A percentile compares a stretch with the other conserved stretches of the same genome.
These are phyloP conservation scores for Fusarium guadeloupense DNA, from an alignment of 2,329 filamentous ascomycete species.

Conservation along the genomic window DNA sequence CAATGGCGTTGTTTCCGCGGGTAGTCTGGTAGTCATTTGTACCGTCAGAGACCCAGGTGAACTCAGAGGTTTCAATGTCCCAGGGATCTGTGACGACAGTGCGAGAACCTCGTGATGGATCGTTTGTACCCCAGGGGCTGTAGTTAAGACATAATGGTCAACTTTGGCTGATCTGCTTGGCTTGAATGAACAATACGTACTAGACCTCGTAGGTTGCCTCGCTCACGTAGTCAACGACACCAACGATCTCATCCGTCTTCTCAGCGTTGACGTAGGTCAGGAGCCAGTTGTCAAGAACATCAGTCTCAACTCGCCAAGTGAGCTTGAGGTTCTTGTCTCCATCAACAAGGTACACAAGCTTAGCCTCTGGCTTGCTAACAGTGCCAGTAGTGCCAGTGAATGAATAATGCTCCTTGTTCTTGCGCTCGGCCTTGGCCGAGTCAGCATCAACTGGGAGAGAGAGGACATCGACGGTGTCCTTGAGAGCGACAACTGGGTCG, in stretches of 20 bases:
- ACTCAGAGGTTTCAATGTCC: constrained; percentile 56
- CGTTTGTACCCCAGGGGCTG: constrained; percentile 62
- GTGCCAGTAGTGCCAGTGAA: constrained; percentile 61
- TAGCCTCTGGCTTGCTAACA: constrained; percentile 62
- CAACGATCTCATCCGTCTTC: constrained; percentile 57
- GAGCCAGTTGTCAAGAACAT: constrained; percentile 66
- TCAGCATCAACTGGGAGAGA: constrained; percentile 46
- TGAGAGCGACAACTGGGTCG: constrained; percentile 56
- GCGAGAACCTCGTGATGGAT: constrained; percentile 61
- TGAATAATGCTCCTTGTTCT: constrained; percentile 46
- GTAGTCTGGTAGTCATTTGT: constrained; percentile 60
- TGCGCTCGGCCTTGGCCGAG: constrained; percentile 40
- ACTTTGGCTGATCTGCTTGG: rapidly evolving
- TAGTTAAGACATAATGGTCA: not conserved
- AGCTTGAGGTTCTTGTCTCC: constrained; percentile 58
- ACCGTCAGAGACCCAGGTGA: constrained; percentile 64
- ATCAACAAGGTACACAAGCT: constrained; percentile 64
- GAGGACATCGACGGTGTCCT: constrained; percentile 50
- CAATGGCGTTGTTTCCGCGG: constrained; percentile 67
- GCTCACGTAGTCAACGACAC: constrained; percentile 65
- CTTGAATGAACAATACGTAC: not conserved
- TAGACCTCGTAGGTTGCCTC: constrained; percentile 66
- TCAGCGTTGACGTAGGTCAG: constrained; percentile 65
- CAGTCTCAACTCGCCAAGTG: constrained; percentile 68
- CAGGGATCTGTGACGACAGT: constrained; percentile 58